phyloP scores from a whole-genome alignment of 257 asterid species.

The Solanum pimpinellifolium region DNA sequence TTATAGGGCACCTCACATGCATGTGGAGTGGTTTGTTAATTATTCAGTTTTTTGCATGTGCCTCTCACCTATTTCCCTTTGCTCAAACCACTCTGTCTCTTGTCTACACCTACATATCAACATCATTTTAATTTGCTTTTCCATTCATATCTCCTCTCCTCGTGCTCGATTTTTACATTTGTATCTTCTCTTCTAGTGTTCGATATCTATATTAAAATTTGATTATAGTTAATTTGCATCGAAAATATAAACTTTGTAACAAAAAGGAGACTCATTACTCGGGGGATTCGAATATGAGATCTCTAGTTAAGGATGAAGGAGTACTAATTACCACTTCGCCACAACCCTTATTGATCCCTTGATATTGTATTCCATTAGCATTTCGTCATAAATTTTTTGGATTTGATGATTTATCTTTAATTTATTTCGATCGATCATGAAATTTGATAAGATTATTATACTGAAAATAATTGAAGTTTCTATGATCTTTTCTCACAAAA shows the following conservation, averaged over 20 bases:
- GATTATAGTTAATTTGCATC: too few species aligned
- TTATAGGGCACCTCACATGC: conserved; percentile 16
- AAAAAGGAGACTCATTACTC: too few species aligned
- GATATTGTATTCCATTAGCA: not conserved
- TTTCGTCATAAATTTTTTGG: not conserved
- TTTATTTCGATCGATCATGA: not conserved
- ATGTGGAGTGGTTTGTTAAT: conserved; percentile 1
- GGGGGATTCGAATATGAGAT: not conserved
- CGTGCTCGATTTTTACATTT: not conserved
- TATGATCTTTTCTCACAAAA: not conserved
- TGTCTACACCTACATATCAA: not conserved
- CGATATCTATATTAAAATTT: not conserved
- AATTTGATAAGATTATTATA: not conserved
- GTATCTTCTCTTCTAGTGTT: too few species aligned
- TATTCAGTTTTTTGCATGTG: conserved; percentile 30
- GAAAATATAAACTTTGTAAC: not conserved
- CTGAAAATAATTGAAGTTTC: not conserved
- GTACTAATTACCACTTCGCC: too few species aligned
- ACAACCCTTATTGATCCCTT: not conserved
- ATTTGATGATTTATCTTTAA: not conserved
- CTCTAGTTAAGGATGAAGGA: not conserved
- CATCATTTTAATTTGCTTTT: not conserved
- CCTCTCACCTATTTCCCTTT: conserved; percentile 2
- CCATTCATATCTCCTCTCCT: not conserved
- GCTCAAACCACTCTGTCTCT: not conserved